Conservation (phyloP, 257 asterid genomes). For the Knoxia roxburghii region DNA sequence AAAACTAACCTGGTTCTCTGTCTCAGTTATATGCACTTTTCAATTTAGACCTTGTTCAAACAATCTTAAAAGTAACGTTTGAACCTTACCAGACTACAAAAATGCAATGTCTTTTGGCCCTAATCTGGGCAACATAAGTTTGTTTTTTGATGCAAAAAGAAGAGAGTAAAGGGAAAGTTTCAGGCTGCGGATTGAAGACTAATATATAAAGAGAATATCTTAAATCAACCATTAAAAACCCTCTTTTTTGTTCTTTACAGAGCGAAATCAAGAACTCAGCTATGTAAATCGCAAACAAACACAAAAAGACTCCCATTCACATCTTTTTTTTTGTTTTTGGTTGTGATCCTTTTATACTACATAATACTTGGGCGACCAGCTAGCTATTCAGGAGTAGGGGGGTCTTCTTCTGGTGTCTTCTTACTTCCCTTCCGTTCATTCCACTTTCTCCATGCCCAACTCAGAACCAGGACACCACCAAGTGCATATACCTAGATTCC, state of each 20-base stretch:
- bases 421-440: constrained; percentile 61
- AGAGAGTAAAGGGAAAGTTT: too few relatives aligned
- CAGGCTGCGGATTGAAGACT: too few relatives aligned
- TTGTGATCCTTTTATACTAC: neutral
- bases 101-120: too few relatives aligned
- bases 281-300: neutral
- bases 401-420: constrained; percentile 43
- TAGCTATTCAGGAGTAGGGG: constrained; percentile 44
- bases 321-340: neutral
- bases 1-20: too few relatives aligned
- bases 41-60: too few relatives aligned
- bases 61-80: too few relatives aligned
- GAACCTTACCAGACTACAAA: too few relatives aligned
- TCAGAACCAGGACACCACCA: constrained; percentile 63
- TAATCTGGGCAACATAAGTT: too few relatives aligned
- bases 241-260: neutral
- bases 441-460: constrained; percentile 94
- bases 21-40: too few relatives aligned
- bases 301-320: neutral
- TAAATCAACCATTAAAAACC: neutral
- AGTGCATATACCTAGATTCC: constrained; percentile 73
- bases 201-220: too few relatives aligned
- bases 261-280: neutral
- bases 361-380: neutral
- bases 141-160: neutral